Evolutionary conservation across 2,329 filamentous ascomycete species (phyloP).

Genomic region (Didymella pinodella): DNA sequence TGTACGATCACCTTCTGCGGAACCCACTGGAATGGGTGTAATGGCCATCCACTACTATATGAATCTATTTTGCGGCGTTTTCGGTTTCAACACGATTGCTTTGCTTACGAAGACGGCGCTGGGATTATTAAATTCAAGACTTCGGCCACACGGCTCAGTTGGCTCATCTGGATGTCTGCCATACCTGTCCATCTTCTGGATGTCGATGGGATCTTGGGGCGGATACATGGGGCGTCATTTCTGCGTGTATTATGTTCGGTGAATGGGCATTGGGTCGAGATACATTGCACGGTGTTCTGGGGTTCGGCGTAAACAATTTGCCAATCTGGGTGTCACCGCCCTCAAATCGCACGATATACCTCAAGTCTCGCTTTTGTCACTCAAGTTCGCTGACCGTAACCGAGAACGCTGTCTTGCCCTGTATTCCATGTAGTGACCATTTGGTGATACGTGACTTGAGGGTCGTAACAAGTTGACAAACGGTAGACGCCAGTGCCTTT

Average conservation of each 20-base stretch:
- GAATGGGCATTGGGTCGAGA: slow-evolving; percentile 18
- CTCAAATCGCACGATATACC: neutral
- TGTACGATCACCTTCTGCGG: slow-evolving; percentile 32
- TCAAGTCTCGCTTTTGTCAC: neutral
- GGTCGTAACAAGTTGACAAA: neutral
- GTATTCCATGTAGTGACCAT: neutral
- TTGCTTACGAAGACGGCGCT: slow-evolving; percentile 3
- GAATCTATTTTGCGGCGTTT: slow-evolving; percentile 20
- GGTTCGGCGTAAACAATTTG: slow-evolving; percentile 1
- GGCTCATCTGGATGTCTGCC: slow-evolving; percentile 26
- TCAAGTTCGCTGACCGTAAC: neutral
- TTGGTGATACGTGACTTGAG: slow-evolving; percentile 18
- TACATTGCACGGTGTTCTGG: slow-evolving; percentile 7
- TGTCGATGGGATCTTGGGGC: slow-evolving; percentile 7
- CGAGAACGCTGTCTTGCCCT: neutral
- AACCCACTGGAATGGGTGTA: slow-evolving; percentile 19
- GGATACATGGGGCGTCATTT: slow-evolving; percentile 12
- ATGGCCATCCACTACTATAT: slow-evolving; percentile 10
- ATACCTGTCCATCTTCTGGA: slow-evolving; percentile 13
- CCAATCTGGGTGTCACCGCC: neutral
- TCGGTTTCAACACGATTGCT: slow-evolving; percentile 2
- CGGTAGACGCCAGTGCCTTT: neutral
- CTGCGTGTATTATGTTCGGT: slow-evolving; percentile 13
- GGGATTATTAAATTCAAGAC: slow-evolving; percentile 22
- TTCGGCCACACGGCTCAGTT: slow-evolving; percentile 28